Evolutionary conservation across 495 filamentous ascomycete genomes (phyloP).

Genomic region (Clohesyomyces aquaticus): DNA sequence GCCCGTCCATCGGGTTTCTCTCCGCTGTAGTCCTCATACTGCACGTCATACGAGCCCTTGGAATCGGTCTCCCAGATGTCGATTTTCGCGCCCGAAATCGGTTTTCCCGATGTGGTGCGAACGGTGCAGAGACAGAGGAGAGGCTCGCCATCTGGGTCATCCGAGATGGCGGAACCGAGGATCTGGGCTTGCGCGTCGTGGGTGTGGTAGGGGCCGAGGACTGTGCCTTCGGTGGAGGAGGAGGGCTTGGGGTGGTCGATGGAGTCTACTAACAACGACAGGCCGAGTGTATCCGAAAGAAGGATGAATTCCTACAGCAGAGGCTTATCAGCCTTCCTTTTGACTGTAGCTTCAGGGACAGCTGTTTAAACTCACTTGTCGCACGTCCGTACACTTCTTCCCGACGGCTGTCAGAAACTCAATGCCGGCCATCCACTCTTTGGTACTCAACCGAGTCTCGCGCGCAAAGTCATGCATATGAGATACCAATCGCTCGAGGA

Average conservation of each 20-base stretch:
- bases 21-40: constrained; percentile 68
- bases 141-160: constrained; percentile 70
- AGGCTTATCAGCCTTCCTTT: not conserved
- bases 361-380: constrained; percentile 46
- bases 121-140: constrained; percentile 79
- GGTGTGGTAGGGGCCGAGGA: constrained; percentile 92
- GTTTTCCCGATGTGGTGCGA: constrained; percentile 66
- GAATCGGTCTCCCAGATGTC: constrained; percentile 96
- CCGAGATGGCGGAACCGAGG: constrained; percentile 70
- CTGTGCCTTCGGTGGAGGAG: constrained; percentile 78
- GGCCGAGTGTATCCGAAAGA: constrained; percentile 86
- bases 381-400: constrained; percentile 50
- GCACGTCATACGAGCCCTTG: constrained; percentile 87
- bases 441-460: constrained; percentile 48
- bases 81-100: constrained; percentile 71
- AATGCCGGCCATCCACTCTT: constrained; percentile 51
- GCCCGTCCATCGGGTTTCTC: constrained; percentile 73
- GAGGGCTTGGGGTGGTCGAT: constrained; percentile 90
- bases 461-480: constrained; percentile 53
- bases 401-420: constrained; percentile 50
- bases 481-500: constrained; percentile 48
- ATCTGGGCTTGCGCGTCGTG: constrained; percentile 74
- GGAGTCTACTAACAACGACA: constrained; percentile 85
- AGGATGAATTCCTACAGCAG: constrained; percentile 81
- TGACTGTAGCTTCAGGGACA: too few species aligned